Evolutionary conservation across 495 filamentous ascomycete genomes (phyloP), one percentile per base, ranked within the genome.

Genomic region (Lasiosphaeria miniovina): DNA sequence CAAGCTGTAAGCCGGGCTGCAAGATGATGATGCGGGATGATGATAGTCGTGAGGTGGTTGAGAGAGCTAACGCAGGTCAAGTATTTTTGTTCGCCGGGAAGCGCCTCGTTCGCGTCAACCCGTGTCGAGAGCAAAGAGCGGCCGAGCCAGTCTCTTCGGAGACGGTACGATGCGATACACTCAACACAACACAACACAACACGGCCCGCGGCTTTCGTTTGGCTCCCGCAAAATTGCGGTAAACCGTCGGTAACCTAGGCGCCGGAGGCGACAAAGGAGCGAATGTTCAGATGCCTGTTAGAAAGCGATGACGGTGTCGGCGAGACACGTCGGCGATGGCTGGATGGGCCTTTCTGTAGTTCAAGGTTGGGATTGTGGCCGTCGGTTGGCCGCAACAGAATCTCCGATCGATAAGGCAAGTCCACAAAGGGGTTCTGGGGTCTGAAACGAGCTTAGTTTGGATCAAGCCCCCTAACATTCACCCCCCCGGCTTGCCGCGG

Each of bases 391-490:
- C 17, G 54, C 32, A 34, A 32, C 52, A 62, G 62, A 51, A 63
- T 67, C 61, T 48, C 65, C 60, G 56, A 68, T 68, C 63, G 65
- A 64, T 62, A 66, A 68, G 61, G 51, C 50, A 51, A 57, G 49
- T 55, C 64, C 34, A 48, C 56, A 64, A 66, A 64, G 60, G 64
- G 68, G 61, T 60, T 58, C 49, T 31, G 17, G 17, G 58, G 52
- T 56, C 67, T 66, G 65, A 68, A 70, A 70, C 65, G 52, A 66
- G 65, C 45, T 52, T 70, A 72, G 69, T 58, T 52, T 36, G 50
- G 45, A 52, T 62, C 50, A 57, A 40, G 45, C 64, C 62, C 58
- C 54, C 58, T 54, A 55, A 45, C 17, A 49, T 50, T 46, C 35
- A 38, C 35, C 36, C 52, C 50, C 10, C 35, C 24, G 34, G 34